Evolutionary conservation across 202 grass and related monocot genomes (phyloP), one percentile per base, ranked within the genome.

Genomic region (Musa balbisiana): DNA sequence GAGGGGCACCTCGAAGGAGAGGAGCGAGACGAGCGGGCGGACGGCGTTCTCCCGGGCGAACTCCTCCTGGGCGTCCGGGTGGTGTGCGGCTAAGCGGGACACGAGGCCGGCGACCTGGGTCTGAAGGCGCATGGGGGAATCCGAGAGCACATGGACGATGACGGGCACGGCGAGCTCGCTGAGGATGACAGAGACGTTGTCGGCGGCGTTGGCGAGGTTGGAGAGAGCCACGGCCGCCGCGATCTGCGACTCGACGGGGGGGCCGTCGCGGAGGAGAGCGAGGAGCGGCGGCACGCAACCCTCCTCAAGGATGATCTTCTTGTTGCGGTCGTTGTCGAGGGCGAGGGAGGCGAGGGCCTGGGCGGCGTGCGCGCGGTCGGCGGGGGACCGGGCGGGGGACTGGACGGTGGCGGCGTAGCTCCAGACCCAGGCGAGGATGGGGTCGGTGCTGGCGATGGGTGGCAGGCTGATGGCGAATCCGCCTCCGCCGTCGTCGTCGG

Each of bases 361-460:
- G 1, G 75, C 75, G 50, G 75, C 75, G 49, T 78, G 62, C 49
- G 75, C 29, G 9, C 75, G 75, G 60, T 67, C 59, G 62, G 75
- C 22, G 2, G 62, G n/a, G 62, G 63, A 27, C 9, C 62, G 49
- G 62, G 62, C 19, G 60, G 55, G 14, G 56, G 64, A 67, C 13
- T 78, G 75, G n/a, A 63, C 75, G 51, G 75, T 51, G 15, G 62
- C 62, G 22, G 64, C 22, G 75, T 27, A 78, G 50, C 62, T 67
- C 75, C 75, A 78, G 22, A 78, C 75, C 75, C 75, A 78, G 62
- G 75, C 62, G 23, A 78, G 62, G 21, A 78, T 78, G 21, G 75
- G 75, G n/a, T 78, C 75, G 62, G 75, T 78, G 75, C 62, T 67
- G 14, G 75, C 75, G 62, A 78, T 78, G 21, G 75, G 75, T 49